Evolutionary conservation across 495 filamentous ascomycete genomes (phyloP), one percentile per base, ranked within the genome.

Genomic region (Penicillium pancosmium): DNA sequence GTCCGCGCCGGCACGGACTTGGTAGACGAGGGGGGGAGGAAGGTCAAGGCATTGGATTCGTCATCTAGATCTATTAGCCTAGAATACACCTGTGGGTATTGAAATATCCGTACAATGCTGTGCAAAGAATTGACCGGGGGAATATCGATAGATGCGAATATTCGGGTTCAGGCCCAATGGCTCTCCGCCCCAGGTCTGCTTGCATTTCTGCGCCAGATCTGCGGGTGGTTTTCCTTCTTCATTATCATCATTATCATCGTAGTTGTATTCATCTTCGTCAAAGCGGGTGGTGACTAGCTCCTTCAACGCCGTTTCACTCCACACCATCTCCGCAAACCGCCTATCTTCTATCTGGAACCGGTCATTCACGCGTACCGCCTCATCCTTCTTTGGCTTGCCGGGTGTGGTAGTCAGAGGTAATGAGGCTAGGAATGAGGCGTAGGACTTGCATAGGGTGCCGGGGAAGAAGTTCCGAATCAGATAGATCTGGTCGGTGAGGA

Each of bases 121-220:
- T 63, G 88, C 91, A 69, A 95, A 97, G 64, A 92, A 96, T 68
- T 96, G 91, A 0, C 91, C 91, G 52, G 87, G 83, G 13, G 78
- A 79, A 67, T 98, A 97, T n/a, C 93, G 85, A 77, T 98, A 98
- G 19, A 97, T 85, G 27, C 93, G 77, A 49, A 97, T 96, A 65
- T 94, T 94, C 6, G 89, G 83, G 76, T 94, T 97, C 60, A 97
- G 74, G 3, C 92, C 93, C n/a, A 94, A 72, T 3, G 88, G 84
- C 27, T 92, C 82, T 16, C 93, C 93, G 47, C 91, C 93, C 91
- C 92, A 96, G 13, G 84, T 65, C 25, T 73, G 61, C 41, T 54
- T 47, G 55, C 51, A 18, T 50, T 55, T 57, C 41, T 15, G 44
- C 52, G 33, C 40, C 12, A 53, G 33, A 18, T 66, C 50, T 1